A percentile compares a stretch with the other conserved stretches of the same genome.
phyloP scores from a whole-genome alignment of 2,329 filamentous ascomycete genomes.

The Aspergillus pseudonomiae region DNA sequence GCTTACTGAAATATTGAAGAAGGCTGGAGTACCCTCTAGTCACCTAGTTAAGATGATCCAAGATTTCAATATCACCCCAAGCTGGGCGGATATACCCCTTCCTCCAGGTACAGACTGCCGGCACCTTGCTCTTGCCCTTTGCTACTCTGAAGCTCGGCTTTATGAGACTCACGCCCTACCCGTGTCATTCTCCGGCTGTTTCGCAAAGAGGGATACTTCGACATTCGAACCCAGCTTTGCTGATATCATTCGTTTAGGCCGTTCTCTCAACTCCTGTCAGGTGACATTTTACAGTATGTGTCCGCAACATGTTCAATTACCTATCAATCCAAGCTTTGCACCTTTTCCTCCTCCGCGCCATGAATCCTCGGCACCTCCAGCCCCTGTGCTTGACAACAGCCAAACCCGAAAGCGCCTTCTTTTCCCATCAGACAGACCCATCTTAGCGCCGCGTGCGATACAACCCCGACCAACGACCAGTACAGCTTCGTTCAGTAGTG shows the following conservation, averaged over 20 bases:
- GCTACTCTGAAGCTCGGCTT: background rate
- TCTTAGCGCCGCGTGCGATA: conserved; percentile 38
- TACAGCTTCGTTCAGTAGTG: conserved; percentile 36
- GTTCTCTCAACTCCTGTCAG: conserved; percentile 44
- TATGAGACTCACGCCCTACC: conserved; percentile 8
- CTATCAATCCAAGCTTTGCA: conserved; percentile 19
- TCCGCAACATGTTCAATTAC: conserved; percentile 24
- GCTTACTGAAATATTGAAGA: conserved; percentile 47
- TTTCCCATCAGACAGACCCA: conserved; percentile 33
- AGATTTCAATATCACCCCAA: conserved; percentile 40
- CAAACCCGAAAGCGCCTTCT: conserved; percentile 36
- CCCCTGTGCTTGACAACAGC: conserved; percentile 29
- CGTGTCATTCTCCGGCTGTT: background rate
- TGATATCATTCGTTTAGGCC: conserved; percentile 33
- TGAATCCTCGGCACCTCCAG: conserved; percentile 23
- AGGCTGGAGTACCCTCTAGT: conserved; percentile 40
- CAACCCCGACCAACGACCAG: conserved; percentile 43
- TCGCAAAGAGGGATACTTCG: background rate
- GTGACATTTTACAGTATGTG: conserved; percentile 39
- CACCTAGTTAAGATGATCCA: conserved; percentile 43
- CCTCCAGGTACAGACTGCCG: conserved; percentile 42
- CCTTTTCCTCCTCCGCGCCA: conserved; percentile 26
- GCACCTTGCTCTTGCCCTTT: conserved; percentile 13
- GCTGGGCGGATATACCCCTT: conserved; percentile 46
- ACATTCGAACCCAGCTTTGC: conserved; percentile 6